phyloP scores from a whole-genome alignment of 1,284 basidiomycete genomes.

The Ustilago esculenta region DNA sequence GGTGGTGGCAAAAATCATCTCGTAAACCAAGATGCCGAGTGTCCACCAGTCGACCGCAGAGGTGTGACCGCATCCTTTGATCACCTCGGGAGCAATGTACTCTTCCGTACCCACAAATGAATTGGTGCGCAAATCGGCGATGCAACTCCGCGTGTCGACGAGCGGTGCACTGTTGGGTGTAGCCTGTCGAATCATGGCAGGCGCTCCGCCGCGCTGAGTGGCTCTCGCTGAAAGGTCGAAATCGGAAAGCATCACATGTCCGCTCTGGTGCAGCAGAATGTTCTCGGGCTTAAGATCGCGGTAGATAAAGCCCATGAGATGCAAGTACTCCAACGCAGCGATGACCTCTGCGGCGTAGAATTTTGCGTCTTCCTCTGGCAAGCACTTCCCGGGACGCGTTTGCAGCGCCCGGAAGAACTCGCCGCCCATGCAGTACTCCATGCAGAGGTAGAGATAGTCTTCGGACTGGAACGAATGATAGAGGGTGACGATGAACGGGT shows the following conservation, averaged over 20 bases:
- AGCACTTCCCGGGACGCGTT: conserved; percentile 91
- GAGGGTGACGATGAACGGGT: conserved; percentile 66
- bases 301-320: conserved; percentile 99
- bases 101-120: conserved; percentile 99
- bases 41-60: conserved; percentile 99
- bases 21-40: conserved; percentile 95
- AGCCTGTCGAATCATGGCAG: conserved; percentile 87
- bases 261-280: conserved; percentile 96
- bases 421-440: conserved; percentile 93
- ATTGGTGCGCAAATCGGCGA: conserved; percentile 96
- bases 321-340: conserved; percentile 95
- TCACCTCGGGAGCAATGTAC: conserved; percentile 99
- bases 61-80: conserved; percentile 95
- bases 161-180: conserved; percentile 90
- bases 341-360: conserved; percentile 99
- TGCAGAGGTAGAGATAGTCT: conserved; percentile 66
- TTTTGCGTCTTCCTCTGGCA: conserved; percentile 91
- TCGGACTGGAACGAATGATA: conserved; percentile 66
- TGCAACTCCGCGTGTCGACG: conserved; percentile 96
- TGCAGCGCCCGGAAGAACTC: conserved; percentile 91
- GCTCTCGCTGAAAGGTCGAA: conserved; percentile 98
- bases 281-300: conserved; percentile 99
- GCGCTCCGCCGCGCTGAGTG: conserved; percentile 77
- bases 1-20: conserved; percentile 99
- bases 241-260: conserved; percentile 99